Conservation (phyloP, 768 basidiomycete species). For the Trametes cinnabarina region DNA sequence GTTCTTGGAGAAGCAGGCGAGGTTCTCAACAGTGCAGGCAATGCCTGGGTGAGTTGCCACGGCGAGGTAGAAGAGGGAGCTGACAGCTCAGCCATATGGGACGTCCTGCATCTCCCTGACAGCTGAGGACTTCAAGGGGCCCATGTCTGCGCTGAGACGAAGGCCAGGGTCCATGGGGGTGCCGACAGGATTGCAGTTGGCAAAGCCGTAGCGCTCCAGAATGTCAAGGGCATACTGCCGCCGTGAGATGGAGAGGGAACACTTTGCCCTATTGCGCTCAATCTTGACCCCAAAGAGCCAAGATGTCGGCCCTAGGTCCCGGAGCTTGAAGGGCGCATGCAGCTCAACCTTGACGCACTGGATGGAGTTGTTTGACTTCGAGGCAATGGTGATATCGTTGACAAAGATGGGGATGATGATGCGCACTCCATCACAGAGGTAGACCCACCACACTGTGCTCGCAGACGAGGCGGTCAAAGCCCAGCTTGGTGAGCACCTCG, state of each 20-base stretch:
- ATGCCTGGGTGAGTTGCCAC: constrained; percentile 36
- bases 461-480: constrained; percentile 22
- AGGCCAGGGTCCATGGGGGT: too few relatives aligned
- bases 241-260: constrained; percentile 5
- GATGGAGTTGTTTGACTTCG: constrained; percentile 20
- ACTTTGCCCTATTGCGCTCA: not conserved
- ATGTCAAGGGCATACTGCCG: not conserved
- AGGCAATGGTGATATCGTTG: constrained; percentile 33
- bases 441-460: constrained; percentile 30
- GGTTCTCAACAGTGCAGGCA: constrained; percentile 24
- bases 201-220: not conserved
- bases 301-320: not conserved
- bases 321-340: not conserved
- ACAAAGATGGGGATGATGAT: constrained; percentile 25
- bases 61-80: constrained; percentile 30
- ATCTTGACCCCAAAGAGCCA: constrained; percentile 2
- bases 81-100: constrained; percentile 16
- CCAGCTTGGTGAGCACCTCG: constrained; percentile 20
- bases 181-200: not conserved
- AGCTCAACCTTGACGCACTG: constrained; percentile 2
- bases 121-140: not conserved
- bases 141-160: constrained; percentile 7
- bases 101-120: constrained; percentile 3
- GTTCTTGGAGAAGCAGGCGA: constrained; percentile 12
- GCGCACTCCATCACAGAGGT: constrained; percentile 18